Base-by-base conservation (phyloP, 257 asterid species). In the Solanum sejunctum region DNA sequence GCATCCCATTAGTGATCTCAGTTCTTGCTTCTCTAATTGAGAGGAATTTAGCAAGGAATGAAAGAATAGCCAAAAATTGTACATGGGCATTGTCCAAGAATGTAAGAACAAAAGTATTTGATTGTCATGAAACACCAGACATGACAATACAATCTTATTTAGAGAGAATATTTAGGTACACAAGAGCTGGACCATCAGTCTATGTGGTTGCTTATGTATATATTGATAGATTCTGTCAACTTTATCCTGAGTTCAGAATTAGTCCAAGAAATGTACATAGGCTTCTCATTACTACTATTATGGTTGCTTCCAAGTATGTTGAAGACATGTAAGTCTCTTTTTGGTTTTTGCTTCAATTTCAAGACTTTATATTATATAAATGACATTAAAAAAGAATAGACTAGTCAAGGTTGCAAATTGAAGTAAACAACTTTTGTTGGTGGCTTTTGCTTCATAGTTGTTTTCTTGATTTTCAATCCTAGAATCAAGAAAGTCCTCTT, bases 261-360 rank as follows among this genome's bases (percentile, higher is more conserved):
- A 93, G 92, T 12, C 85, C 93, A 6, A 84, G 91, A 28, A 96
- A 96, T 90, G 98, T 95, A 26, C 97, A 96, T 58, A 75, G 99
- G 36, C 60, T 96, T 52, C 98, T 96, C 79, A 94, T 96, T 71
- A 94, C 98, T 0, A 93, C 98, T n/a, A 89, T 96, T 64, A 88
- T 96, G 98, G 93, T 93, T 49, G 97, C 99, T 5, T 96, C 98
- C 6, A 96, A 96, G 82, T 96, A 93, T 80, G 99, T 95, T 3
- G 99, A 96, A 90, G 99, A 96, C 86, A 91, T 92, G 99, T 96
- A 89, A 93, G 99, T 87, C 5, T 4, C 60, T 13, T 77, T 77
- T 26, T 1, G 63, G 6, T 26, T 51, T 75, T 51, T 77, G 63
- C 82, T 79, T 61, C 85, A 64, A 43, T 63, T 83, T 64, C 43